These are phyloP conservation scores for Styphnolobium japonicum DNA, from an alignment of 306 rosid genomes.

Conservation along the genomic window DNA sequence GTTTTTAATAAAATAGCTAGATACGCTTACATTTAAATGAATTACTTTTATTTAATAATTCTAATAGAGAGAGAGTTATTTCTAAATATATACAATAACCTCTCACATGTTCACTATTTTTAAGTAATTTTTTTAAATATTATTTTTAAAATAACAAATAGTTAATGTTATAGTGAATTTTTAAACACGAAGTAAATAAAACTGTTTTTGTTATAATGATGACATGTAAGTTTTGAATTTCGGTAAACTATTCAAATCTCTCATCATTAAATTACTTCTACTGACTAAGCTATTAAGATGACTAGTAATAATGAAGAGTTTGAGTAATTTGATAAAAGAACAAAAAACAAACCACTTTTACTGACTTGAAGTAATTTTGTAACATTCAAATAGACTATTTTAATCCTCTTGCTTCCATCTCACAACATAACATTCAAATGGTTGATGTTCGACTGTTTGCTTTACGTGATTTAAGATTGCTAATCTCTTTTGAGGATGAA, in stretches of 20 bases:
- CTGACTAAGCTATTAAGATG: too few species aligned
- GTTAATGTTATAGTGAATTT: neutral
- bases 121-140: neutral
- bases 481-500: neutral
- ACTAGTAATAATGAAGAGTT: too few species aligned
- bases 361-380: too few species aligned
- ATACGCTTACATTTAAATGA: too few species aligned
- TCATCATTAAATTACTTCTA: too few species aligned
- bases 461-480: neutral
- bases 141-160: neutral
- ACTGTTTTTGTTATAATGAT: neutral
- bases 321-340: too few species aligned
- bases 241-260: too few species aligned
- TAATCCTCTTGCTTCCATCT: neutral
- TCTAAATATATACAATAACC: neutral
- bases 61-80: too few species aligned
- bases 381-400: neutral
- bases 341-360: too few species aligned
- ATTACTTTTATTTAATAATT: neutral
- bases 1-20: too few species aligned
- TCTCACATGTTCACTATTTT: neutral
- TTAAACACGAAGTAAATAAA: neutral
- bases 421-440: neutral
- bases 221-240: too few species aligned
- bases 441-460: neutral